These are phyloP conservation scores for Crinitomyces ghanaensis DNA, from an alignment of 805 yeast species.

Conservation along the genomic window DNA sequence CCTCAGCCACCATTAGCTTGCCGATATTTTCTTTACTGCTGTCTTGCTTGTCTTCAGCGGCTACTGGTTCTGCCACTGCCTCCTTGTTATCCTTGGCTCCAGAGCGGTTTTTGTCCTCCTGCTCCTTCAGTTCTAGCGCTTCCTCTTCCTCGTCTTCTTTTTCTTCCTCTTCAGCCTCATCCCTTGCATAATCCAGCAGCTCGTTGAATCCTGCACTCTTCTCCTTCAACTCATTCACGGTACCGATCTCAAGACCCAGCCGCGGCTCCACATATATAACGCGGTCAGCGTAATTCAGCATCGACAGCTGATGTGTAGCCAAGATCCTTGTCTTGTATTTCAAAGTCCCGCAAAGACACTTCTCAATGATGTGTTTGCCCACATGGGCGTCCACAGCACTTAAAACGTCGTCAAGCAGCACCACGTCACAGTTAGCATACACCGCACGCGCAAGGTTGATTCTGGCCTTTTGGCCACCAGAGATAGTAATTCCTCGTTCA, in stretches of 20 bases:
- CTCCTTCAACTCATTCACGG: slow-evolving; percentile 39
- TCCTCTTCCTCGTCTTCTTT: slow-evolving; percentile 11
- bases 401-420: slow-evolving; percentile 68
- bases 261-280: too few species aligned
- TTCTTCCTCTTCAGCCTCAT: slow-evolving; percentile 8
- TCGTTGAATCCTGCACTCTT: slow-evolving; percentile 38
- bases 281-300: slow-evolving; percentile 58
- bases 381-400: slow-evolving; percentile 86
- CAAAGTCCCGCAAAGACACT: slow-evolving; percentile 53
- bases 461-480: slow-evolving; percentile 89
- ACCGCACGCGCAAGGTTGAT: slow-evolving; percentile 75
- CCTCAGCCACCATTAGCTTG: slow-evolving; percentile 22
- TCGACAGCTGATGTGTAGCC: slow-evolving; percentile 75
- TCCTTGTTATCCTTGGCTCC: slow-evolving; percentile 6
- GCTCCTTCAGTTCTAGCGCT: slow-evolving; percentile 19
- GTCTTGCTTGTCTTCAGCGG: slow-evolving; percentile 14
- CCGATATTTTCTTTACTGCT: slow-evolving; percentile 17
- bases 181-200: slow-evolving; percentile 22
- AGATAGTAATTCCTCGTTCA: slow-evolving; percentile 76
- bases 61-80: slow-evolving; percentile 17
- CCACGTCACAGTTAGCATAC: slow-evolving; percentile 51
- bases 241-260: slow-evolving; percentile 58
- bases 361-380: slow-evolving; percentile 61
- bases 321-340: slow-evolving; percentile 52
- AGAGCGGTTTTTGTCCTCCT: slow-evolving; percentile 12